phyloP scores from a whole-genome alignment of 2,329 filamentous ascomycete species.

The Penicillium sp. region DNA sequence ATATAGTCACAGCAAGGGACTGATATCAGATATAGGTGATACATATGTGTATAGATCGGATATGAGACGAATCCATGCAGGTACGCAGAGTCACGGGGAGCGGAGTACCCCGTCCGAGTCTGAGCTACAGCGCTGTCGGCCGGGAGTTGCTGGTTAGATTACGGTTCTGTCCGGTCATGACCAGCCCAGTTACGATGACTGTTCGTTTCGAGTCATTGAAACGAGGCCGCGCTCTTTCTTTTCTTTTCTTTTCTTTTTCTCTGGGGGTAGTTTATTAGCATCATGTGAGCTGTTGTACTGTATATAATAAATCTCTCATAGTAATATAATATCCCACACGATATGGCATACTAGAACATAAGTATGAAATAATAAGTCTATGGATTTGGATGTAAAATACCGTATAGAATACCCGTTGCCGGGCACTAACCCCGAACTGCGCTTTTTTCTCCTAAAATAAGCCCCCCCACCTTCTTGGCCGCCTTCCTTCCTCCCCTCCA shows the following conservation, averaged over 20 bases:
- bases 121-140: slow-evolving; percentile 12
- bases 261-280: neutral
- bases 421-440: slow-evolving; percentile 5
- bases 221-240: no score
- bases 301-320: no score
- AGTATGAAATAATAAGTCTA: no score
- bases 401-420: slow-evolving; percentile 2
- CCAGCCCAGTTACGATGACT: neutral
- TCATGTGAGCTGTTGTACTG: no score
- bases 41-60: neutral
- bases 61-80: neutral
- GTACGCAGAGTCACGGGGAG: slow-evolving; percentile 3
- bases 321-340: no score
- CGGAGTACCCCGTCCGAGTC: slow-evolving; percentile 6
- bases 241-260: neutral
- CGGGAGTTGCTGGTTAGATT: slow-evolving; percentile 2
- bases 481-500: neutral
- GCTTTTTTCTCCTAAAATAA: slow-evolving; percentile 4
- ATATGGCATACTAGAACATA: no score
- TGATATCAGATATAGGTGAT: neutral
- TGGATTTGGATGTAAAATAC: neutral
- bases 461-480: slow-evolving; percentile 6
- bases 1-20: no score
- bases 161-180: neutral
- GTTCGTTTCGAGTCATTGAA: slow-evolving; percentile 2